Base-by-base conservation (phyloP, 1,139 yeast species). In the Protomyces inouyei region DNA sequence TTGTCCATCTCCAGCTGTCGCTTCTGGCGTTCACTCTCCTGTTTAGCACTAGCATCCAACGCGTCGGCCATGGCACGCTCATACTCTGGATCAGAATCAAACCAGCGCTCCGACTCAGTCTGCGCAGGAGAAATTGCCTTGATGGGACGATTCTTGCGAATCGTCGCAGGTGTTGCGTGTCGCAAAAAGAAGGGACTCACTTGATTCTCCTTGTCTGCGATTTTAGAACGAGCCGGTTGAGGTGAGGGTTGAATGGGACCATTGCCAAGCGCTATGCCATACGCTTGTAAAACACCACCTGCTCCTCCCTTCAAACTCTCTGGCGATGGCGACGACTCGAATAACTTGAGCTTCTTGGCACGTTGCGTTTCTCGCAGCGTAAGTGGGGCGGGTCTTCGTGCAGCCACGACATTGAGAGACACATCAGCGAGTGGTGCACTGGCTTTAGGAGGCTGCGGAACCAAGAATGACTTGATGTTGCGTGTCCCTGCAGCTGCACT, bases 271-370 rank as follows among this genome's bases (percentile, higher is more conserved):
- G 40, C 35, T 8, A n/a, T 23, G 21, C 38, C 40, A 23, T 36
- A 5, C n/a, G 12, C 16, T 36, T 36, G 21, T 9, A n/a, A 12
- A 40, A 18, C 14, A 8, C 46, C 18, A 8, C 25, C 16, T 3
- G 43, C 28, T 23, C 14, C 43, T 14, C 23, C 43, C 55, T 32
- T 28, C 40, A 36, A 40, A 21, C 25, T 52, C 43, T 14, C 57
- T 9, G 63, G 63, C 10, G 63, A 59, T n/a, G 63, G 63, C 14
- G 63, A 59, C 16, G 63, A 52, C 32, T 59, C 63, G 36, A 59
- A 59, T 4, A 59, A 32, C n/a, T 52, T 59, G 57, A 59, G 56
- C 43, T 59, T 59, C 57, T 59, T 59, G 36, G 57, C 63, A 21
- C 35, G 63, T 38, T 48, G 52, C 18, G 38, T 55, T 14, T 59